Conservation (phyloP, 805 yeast species). For the Suhomyces sp. region DNA sequence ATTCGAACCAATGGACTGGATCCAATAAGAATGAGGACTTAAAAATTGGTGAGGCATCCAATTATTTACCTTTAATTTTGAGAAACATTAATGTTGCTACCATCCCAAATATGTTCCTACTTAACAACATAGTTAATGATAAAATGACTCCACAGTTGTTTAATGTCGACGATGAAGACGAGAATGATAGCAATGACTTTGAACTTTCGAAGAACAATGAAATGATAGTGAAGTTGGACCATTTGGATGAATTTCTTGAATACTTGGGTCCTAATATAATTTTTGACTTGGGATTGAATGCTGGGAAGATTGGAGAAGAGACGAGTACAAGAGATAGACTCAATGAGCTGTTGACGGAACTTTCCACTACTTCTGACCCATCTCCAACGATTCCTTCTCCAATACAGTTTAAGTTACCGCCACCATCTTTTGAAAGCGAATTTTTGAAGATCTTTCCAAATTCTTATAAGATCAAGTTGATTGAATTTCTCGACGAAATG, state of each 20-base stretch:
- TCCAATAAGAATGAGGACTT: slow-evolving; percentile 1
- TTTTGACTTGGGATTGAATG: slow-evolving; percentile 34
- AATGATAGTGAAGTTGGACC: slow-evolving; percentile 25
- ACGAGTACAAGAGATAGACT: not conserved
- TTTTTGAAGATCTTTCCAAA: slow-evolving; percentile 31
- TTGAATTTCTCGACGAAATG: slow-evolving; percentile 32
- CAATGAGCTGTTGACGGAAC: slow-evolving; percentile 9
- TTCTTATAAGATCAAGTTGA: slow-evolving; percentile 31
- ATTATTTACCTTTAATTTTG: slow-evolving; percentile 66
- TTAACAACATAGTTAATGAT: slow-evolving; percentile 29
- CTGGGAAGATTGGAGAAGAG: slow-evolving; percentile 5
- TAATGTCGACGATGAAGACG: slow-evolving; percentile 35
- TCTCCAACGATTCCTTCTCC: not conserved
- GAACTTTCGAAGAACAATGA: slow-evolving; percentile 29
- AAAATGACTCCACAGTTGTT: slow-evolving; percentile 23
- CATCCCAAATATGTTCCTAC: slow-evolving; percentile 54
- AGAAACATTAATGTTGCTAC: slow-evolving; percentile 62
- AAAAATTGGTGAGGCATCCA: slow-evolving; percentile 41
- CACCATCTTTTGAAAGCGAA: slow-evolving; percentile 15
- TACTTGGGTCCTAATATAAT: slow-evolving; percentile 44
- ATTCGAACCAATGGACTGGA: slow-evolving; percentile 2
- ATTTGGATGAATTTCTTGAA: slow-evolving; percentile 34
- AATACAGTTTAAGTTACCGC: slow-evolving; percentile 15
- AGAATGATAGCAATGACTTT: slow-evolving; percentile 34
- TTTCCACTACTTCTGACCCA: not conserved